phyloP scores from a whole-genome alignment of 2,329 filamentous ascomycete genomes.

The Penicillium nordicum region DNA sequence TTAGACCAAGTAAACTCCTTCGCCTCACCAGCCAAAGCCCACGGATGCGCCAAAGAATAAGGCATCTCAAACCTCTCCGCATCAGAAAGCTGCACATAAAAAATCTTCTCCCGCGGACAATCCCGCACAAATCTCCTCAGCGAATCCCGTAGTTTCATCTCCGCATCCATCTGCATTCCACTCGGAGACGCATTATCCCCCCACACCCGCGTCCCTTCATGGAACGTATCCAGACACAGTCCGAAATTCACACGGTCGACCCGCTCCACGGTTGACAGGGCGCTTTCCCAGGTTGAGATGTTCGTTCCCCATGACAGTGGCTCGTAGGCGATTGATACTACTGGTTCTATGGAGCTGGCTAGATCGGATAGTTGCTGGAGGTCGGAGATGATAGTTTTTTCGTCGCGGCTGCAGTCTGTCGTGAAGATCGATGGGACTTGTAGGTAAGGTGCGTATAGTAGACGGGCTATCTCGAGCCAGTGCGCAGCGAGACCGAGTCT shows the following conservation, averaged over 20 bases:
- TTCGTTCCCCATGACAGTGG: conserved; percentile 31
- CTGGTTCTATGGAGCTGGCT: no score
- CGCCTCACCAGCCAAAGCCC: conserved; percentile 29
- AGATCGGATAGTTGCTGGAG: no score
- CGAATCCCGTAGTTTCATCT: conserved; percentile 21
- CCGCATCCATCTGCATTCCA: conserved; percentile 25
- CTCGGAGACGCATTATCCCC: conserved; percentile 24
- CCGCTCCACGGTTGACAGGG: conserved; percentile 23
- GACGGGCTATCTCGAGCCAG: no score
- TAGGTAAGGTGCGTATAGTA: no score
- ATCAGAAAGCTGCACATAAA: conserved; percentile 39
- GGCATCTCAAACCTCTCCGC: conserved; percentile 33
- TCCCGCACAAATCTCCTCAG: conserved; percentile 18
- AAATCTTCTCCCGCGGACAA: conserved; percentile 30
- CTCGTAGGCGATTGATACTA: no score
- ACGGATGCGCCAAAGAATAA: conserved; percentile 29
- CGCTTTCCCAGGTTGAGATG: conserved; percentile 34
- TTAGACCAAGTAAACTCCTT: conserved; percentile 31
- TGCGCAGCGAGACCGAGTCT: no score
- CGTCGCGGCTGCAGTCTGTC: no score
- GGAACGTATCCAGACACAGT: conserved; percentile 39
- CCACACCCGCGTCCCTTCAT: conserved; percentile 34
- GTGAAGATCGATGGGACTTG: no score
- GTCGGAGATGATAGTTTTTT: no score
- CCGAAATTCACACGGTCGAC: conserved; percentile 38